Base-by-base conservation (phyloP, 1,139 yeast species). In the Debaryomyces udenii region DNA sequence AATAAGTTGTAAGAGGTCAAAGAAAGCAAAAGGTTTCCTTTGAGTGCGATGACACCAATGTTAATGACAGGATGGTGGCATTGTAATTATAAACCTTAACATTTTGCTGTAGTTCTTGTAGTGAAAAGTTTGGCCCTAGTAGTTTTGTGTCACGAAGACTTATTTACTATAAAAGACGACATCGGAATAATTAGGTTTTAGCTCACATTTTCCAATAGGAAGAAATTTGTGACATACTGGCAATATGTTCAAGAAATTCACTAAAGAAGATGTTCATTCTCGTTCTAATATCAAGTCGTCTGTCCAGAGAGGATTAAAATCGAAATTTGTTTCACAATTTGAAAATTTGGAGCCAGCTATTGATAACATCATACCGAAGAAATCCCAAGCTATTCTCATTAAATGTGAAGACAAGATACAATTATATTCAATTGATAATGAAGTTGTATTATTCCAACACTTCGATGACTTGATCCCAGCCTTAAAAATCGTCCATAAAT, bases 221-320 rank as follows among this genome's bases (percentile, higher is more conserved):
- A 9, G 17, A 23, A 17, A 22, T 10, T 27, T 14, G 29, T 17
- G 35, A 13, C 10, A 31, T 27, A 31, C 27, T 35, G 13, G 35
- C 38, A 36, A 22, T 31, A 78, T 79, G 83, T 78, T 79, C 52
- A 76, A 69, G 61, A 88, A 89, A 62, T 89, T 90, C 67, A 76
- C 89, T 24, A 84, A 80, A 53, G 96, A 89, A 39, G 96, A 90
- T 58, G 78, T 90, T 39, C 96, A 89, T 56, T 85, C 96, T 9
- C 84, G 94, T 50, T 83, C 97, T 10, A 91, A 90, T 59, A 85
- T 90, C 63, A 91, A 91, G 65, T 88, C 96, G 1, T 90, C 97
- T 1, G 93, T 86, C 9, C 96, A 90, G 60, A 79, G 97, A 63
- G 86, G 87, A 6, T 74, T 91, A 51, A 87, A 87, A 61, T 53